Base-by-base conservation (phyloP, 176 grass and related monocot genomes). In the Musa schizocarpa region DNA sequence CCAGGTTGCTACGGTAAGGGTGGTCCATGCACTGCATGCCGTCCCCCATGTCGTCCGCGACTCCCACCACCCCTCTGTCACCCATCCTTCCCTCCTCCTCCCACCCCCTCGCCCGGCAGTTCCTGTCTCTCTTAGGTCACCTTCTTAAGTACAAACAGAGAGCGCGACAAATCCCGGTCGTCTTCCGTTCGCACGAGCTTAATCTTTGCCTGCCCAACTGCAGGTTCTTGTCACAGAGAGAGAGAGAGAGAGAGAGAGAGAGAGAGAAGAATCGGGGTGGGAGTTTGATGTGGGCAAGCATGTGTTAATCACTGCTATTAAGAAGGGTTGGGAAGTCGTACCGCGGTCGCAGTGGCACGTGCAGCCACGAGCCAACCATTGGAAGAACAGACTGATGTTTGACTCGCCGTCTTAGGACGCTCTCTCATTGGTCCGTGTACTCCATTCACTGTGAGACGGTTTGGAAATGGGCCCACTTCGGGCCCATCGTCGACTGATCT, bases 1-100 rank as follows among this genome's bases (percentile, higher is more conserved):
- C 90, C 0, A 87, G 86, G 12, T 86, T 92, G 9, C 82, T 88
- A 9, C 88, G 87, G 86, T 88, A 99, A 0, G 91, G 88, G 11
- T 99, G 96, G 86, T 95, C 90, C 84, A 85, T 91, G 78, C 96
- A 99, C 79, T 92, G 84, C 61, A 81, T 73, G n/a, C 77, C 83
- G 8, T 92, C 86, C 48, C 76, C 81, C 43, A 80, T 43, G 12
- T 84, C 62, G 54, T 84, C n/a, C 51, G 71, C 1, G 19, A 71
- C 8, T 12, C 63, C 65, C 79, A 12, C 80, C 56, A 10, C 69
- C 73, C 34, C 75, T 65, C 17, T 76, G 0, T 62, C 74, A n/a
- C 29, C 81, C 48, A 61, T 72, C 29, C 20, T 52, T 27, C 26
- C 1, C 27, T 74, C 73, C 27, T 34, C 34, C 57, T 63, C 74